Percentiles rank a stretch among this genome's conserved stretches.
These are phyloP conservation scores for Hymenoscyphus albidus DNA, from an alignment of 2,329 filamentous ascomycete species.

Conservation along the genomic window DNA sequence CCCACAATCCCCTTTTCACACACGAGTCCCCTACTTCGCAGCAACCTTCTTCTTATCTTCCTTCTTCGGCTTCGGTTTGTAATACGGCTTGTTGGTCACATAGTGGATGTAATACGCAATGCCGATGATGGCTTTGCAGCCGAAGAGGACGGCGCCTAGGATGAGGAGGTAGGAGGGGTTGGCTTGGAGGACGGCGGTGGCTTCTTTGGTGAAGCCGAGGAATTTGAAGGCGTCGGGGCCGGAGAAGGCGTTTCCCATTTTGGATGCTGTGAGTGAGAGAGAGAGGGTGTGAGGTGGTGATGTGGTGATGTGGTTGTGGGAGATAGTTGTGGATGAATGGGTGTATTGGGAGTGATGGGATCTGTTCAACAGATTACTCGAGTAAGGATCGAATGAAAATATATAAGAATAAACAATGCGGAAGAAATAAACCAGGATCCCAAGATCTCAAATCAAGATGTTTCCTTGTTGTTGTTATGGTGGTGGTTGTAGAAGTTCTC, in stretches of 20 bases:
- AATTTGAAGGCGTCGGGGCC: conserved; percentile 36
- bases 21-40: neutral
- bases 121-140: conserved; percentile 14
- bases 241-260: conserved; percentile 32
- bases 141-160: conserved; percentile 25
- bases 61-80: conserved; percentile 32
- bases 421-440: too few species aligned
- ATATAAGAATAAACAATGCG: too few species aligned
- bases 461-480: too few species aligned
- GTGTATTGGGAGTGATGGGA: neutral
- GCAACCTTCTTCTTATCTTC: conserved; percentile 4
- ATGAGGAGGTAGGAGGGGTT: conserved; percentile 29
- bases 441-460: too few species aligned
- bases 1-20: neutral
- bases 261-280: conserved; percentile 7
- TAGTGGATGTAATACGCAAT: conserved; percentile 31
- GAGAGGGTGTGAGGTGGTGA: too few species aligned
- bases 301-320: neutral
- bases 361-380: too few species aligned
- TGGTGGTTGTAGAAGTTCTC: too few species aligned
- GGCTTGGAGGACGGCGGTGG: conserved; percentile 32
- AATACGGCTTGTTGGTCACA: conserved; percentile 31
- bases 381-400: too few species aligned
- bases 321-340: neutral
- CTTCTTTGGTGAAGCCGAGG: conserved; percentile 33